Evolutionary conservation across 2,329 filamentous ascomycete species (phyloP), one percentile per base, ranked within the genome.

Genomic region (Ascocoryne sarcoides): DNA sequence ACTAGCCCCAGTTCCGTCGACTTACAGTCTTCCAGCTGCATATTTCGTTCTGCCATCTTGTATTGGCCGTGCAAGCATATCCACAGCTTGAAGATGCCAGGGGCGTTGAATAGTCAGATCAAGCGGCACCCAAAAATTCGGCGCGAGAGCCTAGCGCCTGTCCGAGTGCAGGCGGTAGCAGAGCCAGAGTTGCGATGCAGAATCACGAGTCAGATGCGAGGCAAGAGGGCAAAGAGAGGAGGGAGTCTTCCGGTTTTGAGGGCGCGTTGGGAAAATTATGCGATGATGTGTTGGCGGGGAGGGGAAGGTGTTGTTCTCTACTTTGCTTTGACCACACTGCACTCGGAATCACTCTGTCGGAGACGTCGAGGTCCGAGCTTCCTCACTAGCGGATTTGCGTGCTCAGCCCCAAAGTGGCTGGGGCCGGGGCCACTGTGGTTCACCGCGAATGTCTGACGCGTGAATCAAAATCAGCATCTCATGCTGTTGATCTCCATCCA

Each of bases 11-110:
- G 23, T 16, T 33, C 8, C 10, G 18, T 26, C 5, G 28, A 66
- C 69, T 60, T 69, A 89, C 88, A 94, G 65, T 95, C 87, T 76
- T 88, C 83, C 70, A 95, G 71, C 65, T 79, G 79, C 84, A 92
- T 87, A 64, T 82, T 85, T 70, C 70, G 68, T 69, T 76, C 72
- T 67, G 76, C 70, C 84, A 90, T 90, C 60, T 60, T 78, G 73
- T 62, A 62, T 65, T 62, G 65, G 64, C 64, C 68, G 66, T 62
- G 64, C 64, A 62, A 69, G 73, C 79, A 83, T 83, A 66, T 78
- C 77, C 62, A 62, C 57, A 50, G 54, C 51, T 55, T 44, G 40
- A 51, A 42, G 34, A 31, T 41, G 17, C 40, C 32, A 37, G 41
- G 38, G 32, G 42, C 28, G 40, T 42, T 41, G 43, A 47, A 44